These are phyloP conservation scores for Aspergillus leporis DNA, from an alignment of 495 filamentous ascomycete genomes.

Conservation along the genomic window DNA sequence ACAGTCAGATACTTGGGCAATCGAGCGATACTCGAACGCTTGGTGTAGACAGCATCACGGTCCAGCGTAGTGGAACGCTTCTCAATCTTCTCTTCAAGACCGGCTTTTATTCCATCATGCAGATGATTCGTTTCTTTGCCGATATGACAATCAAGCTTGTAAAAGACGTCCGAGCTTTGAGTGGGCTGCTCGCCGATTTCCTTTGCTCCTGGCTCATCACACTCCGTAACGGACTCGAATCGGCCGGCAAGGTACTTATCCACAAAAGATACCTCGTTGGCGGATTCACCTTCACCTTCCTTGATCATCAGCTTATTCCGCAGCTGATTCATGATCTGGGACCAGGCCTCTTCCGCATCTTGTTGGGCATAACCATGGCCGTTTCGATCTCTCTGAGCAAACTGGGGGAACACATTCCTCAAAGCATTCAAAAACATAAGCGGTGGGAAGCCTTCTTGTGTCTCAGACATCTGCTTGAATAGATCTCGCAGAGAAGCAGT, in stretches of 20 bases:
- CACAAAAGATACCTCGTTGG: constrained; percentile 67
- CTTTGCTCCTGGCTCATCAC: constrained; percentile 76
- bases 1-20: constrained; percentile 94
- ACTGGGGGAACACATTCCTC: constrained; percentile 84
- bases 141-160: constrained; percentile 96
- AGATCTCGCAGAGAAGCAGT: constrained; percentile 79
- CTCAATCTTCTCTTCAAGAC: constrained; percentile 84
- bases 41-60: constrained; percentile 81
- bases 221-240: constrained; percentile 74
- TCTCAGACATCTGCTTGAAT: constrained; percentile 91
- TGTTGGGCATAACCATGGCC: constrained; percentile 90
- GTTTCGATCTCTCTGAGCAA: constrained; percentile 79
- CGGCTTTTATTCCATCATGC: constrained; percentile 78
- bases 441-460: constrained; percentile 84
- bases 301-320: constrained; percentile 74
- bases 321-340: constrained; percentile 88
- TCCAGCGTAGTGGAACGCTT: constrained; percentile 80
- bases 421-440: constrained; percentile 83
- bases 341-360: constrained; percentile 98
- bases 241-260: constrained; percentile 86
- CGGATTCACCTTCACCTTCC: constrained; percentile 45
- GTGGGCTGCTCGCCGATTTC: constrained; percentile 74
- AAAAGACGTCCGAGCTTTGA: constrained; percentile 69
- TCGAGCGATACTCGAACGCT: constrained; percentile 82
- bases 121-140: constrained; percentile 82